Base-by-base conservation (phyloP, 2,329 filamentous ascomycete species). In the Aaosphaeria arxii region DNA sequence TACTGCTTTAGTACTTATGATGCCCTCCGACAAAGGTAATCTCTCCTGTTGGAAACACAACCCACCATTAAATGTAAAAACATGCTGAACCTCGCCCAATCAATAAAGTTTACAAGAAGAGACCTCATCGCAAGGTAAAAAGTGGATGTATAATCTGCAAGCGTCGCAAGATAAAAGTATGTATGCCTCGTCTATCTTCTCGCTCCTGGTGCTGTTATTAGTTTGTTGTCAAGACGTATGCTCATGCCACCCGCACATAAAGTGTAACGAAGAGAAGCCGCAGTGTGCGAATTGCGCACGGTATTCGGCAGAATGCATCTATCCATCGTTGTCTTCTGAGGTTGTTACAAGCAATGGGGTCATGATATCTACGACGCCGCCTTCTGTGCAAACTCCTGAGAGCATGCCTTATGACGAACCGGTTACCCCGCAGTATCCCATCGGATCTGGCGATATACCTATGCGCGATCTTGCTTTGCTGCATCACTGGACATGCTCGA, bases 221-320 rank as follows among this genome's bases (percentile, higher is more conserved):
- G 33, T 36, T 36, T 36, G 9, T 36, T 11, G 33, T 36, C 33
- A 9, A 36, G 4, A 36, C 33, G 11, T 41, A 2, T 28, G 11
- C 11, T 41, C 11, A 11, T 11, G 7, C 11, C 17, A n/a, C 11
- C 9, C 17, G 17, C 39, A 11, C 9, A 11, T 17, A 9, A 40
- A 56, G 50, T 59, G 55, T 42, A 55, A 57, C 35, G 56, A 59
- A 49, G 46, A 48, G n/a, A 54, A 50, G 31, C 56, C 56, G 5
- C 47, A 50, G 30, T 59, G 56, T 40, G 43, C 45, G 4, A 59
- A 59, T 38, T 59, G 56, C 33, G 44, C 32, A 24, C 48, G 53
- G 32, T 55, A 57, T 46, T 45, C 40, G 29, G 45, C 51, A 5
- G 48, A 50, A 35, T 57, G 55, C 40, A 36, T 56, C n/a, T 57